Conservation (phyloP, 176 grass and related monocot genomes). For the Triticum aestivum region DNA sequence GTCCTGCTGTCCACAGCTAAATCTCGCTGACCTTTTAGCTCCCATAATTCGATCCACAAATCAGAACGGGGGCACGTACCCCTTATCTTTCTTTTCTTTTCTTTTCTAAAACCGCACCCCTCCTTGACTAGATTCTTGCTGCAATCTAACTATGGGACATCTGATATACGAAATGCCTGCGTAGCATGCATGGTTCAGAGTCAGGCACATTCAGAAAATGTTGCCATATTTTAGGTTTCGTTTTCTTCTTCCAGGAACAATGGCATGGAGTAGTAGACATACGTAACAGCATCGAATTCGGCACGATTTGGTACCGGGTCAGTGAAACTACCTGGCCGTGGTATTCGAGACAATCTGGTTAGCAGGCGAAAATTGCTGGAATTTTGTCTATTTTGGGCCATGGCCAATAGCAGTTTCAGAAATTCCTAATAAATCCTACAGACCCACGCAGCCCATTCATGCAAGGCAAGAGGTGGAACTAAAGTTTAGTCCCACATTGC, state of each 20-base stretch:
- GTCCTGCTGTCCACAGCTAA: constrained; percentile 24
- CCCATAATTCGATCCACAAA: neutral
- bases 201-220: neutral
- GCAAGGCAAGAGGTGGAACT: too few relatives aligned
- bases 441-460: too few relatives aligned
- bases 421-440: too few relatives aligned
- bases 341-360: too few relatives aligned
- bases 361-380: neutral
- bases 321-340: too few relatives aligned
- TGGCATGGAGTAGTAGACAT: neutral
- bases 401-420: too few relatives aligned
- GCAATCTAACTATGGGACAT: constrained; percentile 6
- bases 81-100: too few relatives aligned
- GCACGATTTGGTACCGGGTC: too few relatives aligned
- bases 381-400: too few relatives aligned
- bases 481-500: too few relatives aligned
- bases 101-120: too few relatives aligned
- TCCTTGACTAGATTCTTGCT: constrained; percentile 24
- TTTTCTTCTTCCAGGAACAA: neutral
- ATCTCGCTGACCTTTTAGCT: neutral
- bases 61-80: neutral
- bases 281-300: neutral
- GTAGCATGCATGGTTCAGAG: constrained; percentile 9
- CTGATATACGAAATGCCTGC: neutral
- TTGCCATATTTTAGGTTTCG: neutral